phyloP scores from a whole-genome alignment of 441 rosid species.

The Macaranga tanarius region DNA sequence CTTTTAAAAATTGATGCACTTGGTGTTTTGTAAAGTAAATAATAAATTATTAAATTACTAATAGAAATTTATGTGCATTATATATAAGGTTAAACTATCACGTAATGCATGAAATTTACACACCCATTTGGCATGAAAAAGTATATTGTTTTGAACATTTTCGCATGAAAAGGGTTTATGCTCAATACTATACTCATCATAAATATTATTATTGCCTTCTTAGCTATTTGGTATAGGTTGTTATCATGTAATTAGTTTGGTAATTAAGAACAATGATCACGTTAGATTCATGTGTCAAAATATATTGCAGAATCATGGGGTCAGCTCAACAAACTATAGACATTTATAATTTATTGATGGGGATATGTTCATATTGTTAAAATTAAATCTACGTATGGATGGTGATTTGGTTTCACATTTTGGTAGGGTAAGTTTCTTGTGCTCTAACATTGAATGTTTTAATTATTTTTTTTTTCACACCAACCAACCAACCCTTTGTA shows the following conservation, averaged over 20 bases:
- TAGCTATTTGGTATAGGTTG: not conserved
- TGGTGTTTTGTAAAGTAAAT: too few species aligned
- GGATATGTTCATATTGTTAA: not conserved
- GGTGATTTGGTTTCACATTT: not conserved
- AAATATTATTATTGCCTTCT: not conserved
- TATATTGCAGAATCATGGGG: not conserved
- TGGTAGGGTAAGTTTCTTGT: not conserved
- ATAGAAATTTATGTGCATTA: too few species aligned
- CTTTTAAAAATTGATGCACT: too few species aligned
- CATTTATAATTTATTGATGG: not conserved
- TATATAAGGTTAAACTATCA: too few species aligned
- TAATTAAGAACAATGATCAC: slow-evolving; percentile 14
- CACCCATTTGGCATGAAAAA: not conserved
- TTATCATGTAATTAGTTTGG: slow-evolving; percentile 1
- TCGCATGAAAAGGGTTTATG: not conserved
- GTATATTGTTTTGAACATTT: not conserved
- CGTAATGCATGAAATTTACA: too few species aligned
- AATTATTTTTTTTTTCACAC: not conserved
- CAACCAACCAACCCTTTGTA: not conserved
- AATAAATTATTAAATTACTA: too few species aligned
- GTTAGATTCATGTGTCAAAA: slow-evolving; percentile 7
- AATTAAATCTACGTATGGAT: not conserved
- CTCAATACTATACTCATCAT: not conserved
- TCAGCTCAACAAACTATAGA: slow-evolving; percentile 11
- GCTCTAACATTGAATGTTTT: not conserved